Percentiles rank a stretch among this genome's conserved stretches.
Evolutionary conservation across 495 filamentous ascomycete species (phyloP).

Genomic region (Aeminium ludgeri): DNA sequence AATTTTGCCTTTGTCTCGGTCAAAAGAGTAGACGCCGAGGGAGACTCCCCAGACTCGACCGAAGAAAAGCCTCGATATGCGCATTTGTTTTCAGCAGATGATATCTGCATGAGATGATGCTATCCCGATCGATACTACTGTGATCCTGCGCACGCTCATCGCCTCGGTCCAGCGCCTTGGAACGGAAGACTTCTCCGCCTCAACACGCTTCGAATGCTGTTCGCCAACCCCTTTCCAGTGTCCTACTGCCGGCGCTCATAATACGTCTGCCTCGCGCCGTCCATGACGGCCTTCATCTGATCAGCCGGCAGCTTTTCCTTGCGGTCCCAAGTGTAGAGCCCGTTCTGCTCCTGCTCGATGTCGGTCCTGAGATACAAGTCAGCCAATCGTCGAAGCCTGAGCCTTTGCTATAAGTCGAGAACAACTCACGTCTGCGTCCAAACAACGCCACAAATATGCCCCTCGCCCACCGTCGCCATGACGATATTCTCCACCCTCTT

Average conservation of each 20-base stretch:
- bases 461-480: constrained; percentile 15
- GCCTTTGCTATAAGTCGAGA: not conserved
- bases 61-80: no score
- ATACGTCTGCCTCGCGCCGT: constrained; percentile 13
- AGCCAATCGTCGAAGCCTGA: not conserved
- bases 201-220: no score
- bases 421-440: constrained; percentile 20
- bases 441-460: constrained; percentile 19
- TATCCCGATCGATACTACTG: no score
- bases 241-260: constrained; percentile 1
- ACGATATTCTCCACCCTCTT: constrained; percentile 17
- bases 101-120: no score
- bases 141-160: no score
- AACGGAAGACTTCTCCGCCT: no score
- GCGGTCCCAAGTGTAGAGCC: constrained; percentile 19
- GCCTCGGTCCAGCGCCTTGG: no score
- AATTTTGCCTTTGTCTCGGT: no score
- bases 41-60: no score
- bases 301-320: constrained; percentile 16
- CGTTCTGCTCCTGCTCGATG: constrained; percentile 24
- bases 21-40: no score
- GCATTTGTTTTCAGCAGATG: no score
- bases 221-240: no score
- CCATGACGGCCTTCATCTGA: constrained; percentile 14
- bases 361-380: constrained; percentile 12